These are phyloP conservation scores for Boletellus ananiceps DNA, from an alignment of 768 basidiomycete species.

Conservation along the genomic window DNA sequence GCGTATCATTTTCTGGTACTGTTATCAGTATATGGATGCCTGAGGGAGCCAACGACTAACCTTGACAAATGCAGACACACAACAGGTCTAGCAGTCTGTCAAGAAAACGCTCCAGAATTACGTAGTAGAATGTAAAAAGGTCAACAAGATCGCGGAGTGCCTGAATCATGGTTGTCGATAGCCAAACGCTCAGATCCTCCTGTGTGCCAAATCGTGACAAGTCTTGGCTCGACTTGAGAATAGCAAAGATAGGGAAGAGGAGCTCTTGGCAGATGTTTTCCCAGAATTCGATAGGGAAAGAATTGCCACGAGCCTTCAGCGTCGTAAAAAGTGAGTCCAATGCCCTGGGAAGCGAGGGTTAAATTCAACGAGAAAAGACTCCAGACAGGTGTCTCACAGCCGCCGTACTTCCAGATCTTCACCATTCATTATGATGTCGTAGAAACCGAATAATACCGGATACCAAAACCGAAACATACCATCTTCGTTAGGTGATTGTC, in stretches of 20 bases:
- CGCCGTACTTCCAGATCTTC: constrained; percentile 97
- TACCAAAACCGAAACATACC: constrained; percentile 97
- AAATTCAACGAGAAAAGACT: constrained; percentile 4
- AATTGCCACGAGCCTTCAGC: constrained; percentile 80
- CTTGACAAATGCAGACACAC: constrained; percentile 98
- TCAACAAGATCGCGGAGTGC: constrained; percentile 93
- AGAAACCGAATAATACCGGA: constrained; percentile 95
- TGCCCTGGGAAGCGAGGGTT: constrained; percentile 50
- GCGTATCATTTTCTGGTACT: constrained; percentile 86
- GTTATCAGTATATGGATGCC: constrained; percentile 3
- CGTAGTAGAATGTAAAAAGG: constrained; percentile 93
- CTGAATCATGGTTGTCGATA: constrained; percentile 98
- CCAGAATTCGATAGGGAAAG: constrained; percentile 93
- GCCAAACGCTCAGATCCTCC: constrained; percentile 99
- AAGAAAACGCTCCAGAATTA: constrained; percentile 81
- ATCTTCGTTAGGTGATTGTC: constrained; percentile 55
- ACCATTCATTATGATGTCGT: constrained; percentile 99
- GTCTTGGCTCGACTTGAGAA: constrained; percentile 90
- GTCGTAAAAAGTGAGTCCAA: constrained; percentile 95
- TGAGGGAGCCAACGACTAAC: constrained; percentile 37
- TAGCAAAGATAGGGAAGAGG: constrained; percentile 96
- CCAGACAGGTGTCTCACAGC: constrained; percentile 56
- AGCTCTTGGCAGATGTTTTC: constrained; percentile 95
- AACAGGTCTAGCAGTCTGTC: constrained; percentile 92
- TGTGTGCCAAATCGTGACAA: constrained; percentile 90